Conservation (phyloP, 495 filamentous ascomycete species). For the Hyaloscypha hepaticicola region DNA sequence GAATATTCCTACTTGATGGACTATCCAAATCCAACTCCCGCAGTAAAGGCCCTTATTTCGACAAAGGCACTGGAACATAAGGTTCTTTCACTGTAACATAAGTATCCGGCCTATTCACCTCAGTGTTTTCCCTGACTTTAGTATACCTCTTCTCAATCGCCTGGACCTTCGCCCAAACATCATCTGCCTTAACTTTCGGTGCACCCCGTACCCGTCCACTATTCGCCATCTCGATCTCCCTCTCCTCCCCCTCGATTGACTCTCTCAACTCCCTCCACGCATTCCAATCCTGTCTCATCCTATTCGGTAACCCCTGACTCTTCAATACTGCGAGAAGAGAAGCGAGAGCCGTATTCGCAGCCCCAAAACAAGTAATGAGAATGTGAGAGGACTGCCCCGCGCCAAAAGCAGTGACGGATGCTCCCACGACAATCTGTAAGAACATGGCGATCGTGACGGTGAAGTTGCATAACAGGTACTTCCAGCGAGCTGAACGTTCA, state of each 20-base stretch:
- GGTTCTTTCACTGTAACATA: no score
- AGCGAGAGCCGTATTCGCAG: conserved; percentile 37
- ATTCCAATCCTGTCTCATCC: conserved; percentile 35
- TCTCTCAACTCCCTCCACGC: conserved; percentile 32
- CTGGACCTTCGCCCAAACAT: conserved; percentile 18
- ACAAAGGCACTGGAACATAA: neutral
- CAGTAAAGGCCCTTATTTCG: neutral
- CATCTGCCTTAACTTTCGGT: neutral
- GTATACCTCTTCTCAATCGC: conserved; percentile 23
- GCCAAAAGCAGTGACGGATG: conserved; percentile 35
- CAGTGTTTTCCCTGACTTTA: conserved; percentile 12
- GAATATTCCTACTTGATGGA: no score
- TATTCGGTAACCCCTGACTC: conserved; percentile 35
- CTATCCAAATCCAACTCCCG: neutral
- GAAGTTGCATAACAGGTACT: conserved; percentile 20
- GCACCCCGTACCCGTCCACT: conserved; percentile 3
- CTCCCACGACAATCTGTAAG: conserved; percentile 35
- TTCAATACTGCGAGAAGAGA: conserved; percentile 35
- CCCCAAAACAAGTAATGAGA: conserved; percentile 34
- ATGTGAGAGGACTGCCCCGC: conserved; percentile 22
- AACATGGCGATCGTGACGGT: conserved; percentile 22
- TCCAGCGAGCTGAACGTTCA: conserved; percentile 6
- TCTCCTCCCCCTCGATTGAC: conserved; percentile 34
- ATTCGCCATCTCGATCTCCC: conserved; percentile 26
- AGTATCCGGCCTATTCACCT: conserved; percentile 27